Base-by-base conservation (phyloP, 1,284 basidiomycete genomes). In the Ustanciosporium gigantosporum region DNA sequence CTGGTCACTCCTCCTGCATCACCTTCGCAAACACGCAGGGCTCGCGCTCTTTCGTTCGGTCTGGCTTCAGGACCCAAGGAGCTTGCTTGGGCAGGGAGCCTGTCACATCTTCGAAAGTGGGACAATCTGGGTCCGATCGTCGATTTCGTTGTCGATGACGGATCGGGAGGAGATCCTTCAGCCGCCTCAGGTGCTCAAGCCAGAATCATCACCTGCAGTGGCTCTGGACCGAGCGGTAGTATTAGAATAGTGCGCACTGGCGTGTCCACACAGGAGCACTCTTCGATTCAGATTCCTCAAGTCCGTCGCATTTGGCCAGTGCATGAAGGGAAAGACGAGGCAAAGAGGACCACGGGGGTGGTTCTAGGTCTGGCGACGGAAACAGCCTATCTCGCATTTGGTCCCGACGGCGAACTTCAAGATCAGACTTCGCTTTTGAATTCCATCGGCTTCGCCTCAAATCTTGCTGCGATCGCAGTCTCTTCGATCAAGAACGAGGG, bases 201-300 rank as follows among this genome's bases (percentile, higher is more conserved):
- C 13, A 86, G 92, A 73, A 84, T 96, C 36, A 85, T 97, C 3
- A 89, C 91, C 0, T 91, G 90, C 60, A 94, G 91, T 2, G 94
- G 94, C 2, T 88, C 87, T 0, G 83, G 84, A 16, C 90, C 86
- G 55, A 84, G 86, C 0, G 92, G 93, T 6, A 87, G 88, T 9
- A 74, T 98, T 8, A 86, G 90, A 29, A 79, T 93, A 21, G 84
- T 97, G 8, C 83, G 90, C 49, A 91, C 87, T 56, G 93, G 93
- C 3, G 91, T 90, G 1, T 88, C 90, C 46, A 85, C 94, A 68
- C 82, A 86, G 42, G 86, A 88, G 61, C 66, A 85, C 5, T 51
- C 55, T 15, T 65, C 48, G 20, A 22, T 44, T 36, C 42, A 37
- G 1, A 25, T 65, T 8, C 51, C 56, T 16, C 43, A 50, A 36